Base-by-base conservation (phyloP, 257 asterid species). In the Solanum habrochaites region DNA sequence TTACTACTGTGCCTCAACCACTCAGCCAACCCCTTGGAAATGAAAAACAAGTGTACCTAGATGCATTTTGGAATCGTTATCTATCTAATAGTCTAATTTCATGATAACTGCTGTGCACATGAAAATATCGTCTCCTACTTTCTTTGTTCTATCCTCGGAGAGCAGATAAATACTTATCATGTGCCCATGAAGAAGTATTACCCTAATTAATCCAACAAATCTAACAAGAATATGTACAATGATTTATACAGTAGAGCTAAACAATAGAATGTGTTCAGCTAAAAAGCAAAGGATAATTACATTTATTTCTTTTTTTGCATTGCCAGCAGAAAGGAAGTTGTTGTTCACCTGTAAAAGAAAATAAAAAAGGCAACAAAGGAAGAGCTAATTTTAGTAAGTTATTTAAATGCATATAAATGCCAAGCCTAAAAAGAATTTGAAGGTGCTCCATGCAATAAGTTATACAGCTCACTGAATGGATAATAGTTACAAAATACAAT, bases 261-360 rank as follows among this genome's bases (percentile, higher is more conserved):
- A 49, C 31, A 49, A 49, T 49, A 10, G 35, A 29, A 80, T 80
- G 12, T 4, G 21, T 47, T 31, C 43, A 67, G 91, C 58, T 84
- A 47, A 90, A 69, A 87, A 83, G 31, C 42, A 49, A 58, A 81
- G 71, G 85, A 49, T 62, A 88, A 56, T 91, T 95, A 97, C 99
- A 93, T 87, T 87, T 49, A 95, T 94, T 91, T 97, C 99, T 91
- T 94, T 96, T 89, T 97, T 96, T 72, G 95, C 93, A 80, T 96
- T 97, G 91, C 99, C 99, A 74, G 85, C 99, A 77, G 98, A 96
- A 85, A 97, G 98, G 89, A 97, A 95, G 94, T 95, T 97, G 90
- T 97, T 97, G 91, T 97, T 97, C 89, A 97, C 94, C 99, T 97
- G 97, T 88, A 91, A 47, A 69, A 58, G 71, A 74, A 35, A 83